Conservation (phyloP, 2,329 filamentous ascomycete species). For the Scytalidium lignicola region DNA sequence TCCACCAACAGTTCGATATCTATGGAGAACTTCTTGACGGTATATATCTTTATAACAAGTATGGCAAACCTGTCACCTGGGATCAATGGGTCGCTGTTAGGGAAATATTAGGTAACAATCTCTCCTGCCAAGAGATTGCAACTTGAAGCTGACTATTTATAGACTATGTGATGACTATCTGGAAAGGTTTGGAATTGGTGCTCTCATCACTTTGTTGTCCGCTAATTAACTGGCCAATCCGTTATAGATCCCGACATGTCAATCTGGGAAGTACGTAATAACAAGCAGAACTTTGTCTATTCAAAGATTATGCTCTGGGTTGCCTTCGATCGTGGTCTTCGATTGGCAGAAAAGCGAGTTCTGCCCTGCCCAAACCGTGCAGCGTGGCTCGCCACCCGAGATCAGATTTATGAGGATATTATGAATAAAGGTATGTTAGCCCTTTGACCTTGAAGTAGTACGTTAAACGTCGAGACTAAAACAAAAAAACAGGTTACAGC, state of each 20-base stretch:
- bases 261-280: conserved; percentile 75
- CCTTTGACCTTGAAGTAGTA: not conserved
- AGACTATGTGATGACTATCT: conserved; percentile 67
- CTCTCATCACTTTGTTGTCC: too few relatives aligned
- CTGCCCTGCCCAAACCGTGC: conserved; percentile 67
- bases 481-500: conserved; percentile 54
- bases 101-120: conserved; percentile 50
- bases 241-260: conserved; percentile 65
- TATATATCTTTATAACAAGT: conserved; percentile 75
- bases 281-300: conserved; percentile 73
- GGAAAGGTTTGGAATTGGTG: conserved; percentile 40
- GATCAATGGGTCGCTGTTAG: conserved; percentile 70
- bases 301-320: conserved; percentile 85
- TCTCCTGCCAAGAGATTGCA: not conserved
- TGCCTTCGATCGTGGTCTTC: conserved; percentile 69
- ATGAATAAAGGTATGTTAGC: conserved; percentile 61
- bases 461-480: not conserved
- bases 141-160: conserved; percentile 11
- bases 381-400: conserved; percentile 62
- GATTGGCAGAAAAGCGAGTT: conserved; percentile 68
- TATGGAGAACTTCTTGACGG: conserved; percentile 75
- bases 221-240: too few relatives aligned
- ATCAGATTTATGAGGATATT: conserved; percentile 67
- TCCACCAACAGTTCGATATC: conserved; percentile 73
- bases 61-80: conserved; percentile 71